These are phyloP conservation scores for Ophiognomonia clavigignenti-juglandacearum DNA, from an alignment of 2,329 filamentous ascomycete species.

Conservation along the genomic window DNA sequence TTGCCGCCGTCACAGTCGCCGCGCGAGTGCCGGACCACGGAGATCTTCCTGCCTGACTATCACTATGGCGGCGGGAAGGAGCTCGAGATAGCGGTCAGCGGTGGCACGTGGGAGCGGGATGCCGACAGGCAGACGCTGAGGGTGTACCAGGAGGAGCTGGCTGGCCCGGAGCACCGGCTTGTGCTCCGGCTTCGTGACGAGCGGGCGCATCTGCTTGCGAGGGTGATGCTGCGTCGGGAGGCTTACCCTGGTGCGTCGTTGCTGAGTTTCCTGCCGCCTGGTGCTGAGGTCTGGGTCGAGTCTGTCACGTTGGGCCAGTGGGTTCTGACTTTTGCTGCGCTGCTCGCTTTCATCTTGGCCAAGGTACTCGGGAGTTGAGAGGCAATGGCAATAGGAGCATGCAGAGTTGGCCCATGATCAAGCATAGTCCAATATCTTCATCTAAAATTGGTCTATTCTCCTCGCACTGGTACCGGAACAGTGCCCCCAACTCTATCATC, in stretches of 20 bases:
- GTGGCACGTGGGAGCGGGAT: slow-evolving; percentile 28
- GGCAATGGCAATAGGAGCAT: too few species aligned
- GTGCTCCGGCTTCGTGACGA: slow-evolving; percentile 22
- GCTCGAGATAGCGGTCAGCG: slow-evolving; percentile 22
- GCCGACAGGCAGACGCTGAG: slow-evolving; percentile 26
- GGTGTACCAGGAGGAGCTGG: slow-evolving; percentile 18
- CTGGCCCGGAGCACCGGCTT: slow-evolving; percentile 19
- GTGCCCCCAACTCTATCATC: too few species aligned
- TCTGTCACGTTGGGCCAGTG: not conserved
- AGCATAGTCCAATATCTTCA: too few species aligned
- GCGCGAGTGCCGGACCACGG: slow-evolving; percentile 27
- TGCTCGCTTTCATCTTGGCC: too few species aligned
- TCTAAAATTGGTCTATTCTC: too few species aligned
- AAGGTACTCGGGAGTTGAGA: too few species aligned
- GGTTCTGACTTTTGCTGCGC: too few species aligned
- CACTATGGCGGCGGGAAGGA: slow-evolving; percentile 29
- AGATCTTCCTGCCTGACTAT: slow-evolving; percentile 34
- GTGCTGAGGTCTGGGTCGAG: slow-evolving; percentile 4
- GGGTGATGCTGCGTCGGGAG: slow-evolving; percentile 10
- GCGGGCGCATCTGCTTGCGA: slow-evolving; percentile 18
- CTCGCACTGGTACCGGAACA: too few species aligned
- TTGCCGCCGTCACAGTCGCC: slow-evolving; percentile 1
- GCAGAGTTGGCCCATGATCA: too few species aligned
- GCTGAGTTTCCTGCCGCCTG: not conserved
- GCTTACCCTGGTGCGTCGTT: slow-evolving; percentile 12